Percentiles rank a stretch among this genome's conserved stretches.
Evolutionary conservation across 192 early-diverging fungal species (phyloP).

Genomic region (Coemansia sp.): DNA sequence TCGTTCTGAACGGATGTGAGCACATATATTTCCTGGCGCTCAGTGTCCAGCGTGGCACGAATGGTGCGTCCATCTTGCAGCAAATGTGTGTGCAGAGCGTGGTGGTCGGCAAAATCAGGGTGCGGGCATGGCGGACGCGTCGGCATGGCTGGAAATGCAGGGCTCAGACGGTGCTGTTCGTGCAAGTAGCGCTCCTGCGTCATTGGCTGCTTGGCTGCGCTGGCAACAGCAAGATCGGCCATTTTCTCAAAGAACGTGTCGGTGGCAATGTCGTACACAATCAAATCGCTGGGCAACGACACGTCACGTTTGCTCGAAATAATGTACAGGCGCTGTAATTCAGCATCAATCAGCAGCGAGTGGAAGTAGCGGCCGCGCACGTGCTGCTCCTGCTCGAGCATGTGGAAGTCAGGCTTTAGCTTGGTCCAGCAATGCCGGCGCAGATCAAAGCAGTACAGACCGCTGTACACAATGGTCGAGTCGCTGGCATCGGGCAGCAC

Average conservation of each 20-base stretch:
- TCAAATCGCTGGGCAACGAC: slow-evolving; percentile 76
- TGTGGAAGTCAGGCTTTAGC: slow-evolving; percentile 66
- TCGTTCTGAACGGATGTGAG: slow-evolving; percentile 55
- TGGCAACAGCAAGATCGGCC: slow-evolving; percentile 18
- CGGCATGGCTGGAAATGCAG: slow-evolving; percentile 8
- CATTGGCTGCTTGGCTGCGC: slow-evolving; percentile 22
- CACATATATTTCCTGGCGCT: slow-evolving; percentile 82
- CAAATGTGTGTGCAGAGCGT: slow-evolving; percentile 39
- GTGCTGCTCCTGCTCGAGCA: slow-evolving; percentile 55
- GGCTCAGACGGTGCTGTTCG: slow-evolving; percentile 33
- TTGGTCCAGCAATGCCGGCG: slow-evolving; percentile 67
- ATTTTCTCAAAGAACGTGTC: slow-evolving; percentile 73
- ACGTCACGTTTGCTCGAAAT: slow-evolving; percentile 88
- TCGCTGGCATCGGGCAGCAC: slow-evolving; percentile 65
- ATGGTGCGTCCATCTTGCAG: slow-evolving; percentile 50
- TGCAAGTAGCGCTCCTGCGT: slow-evolving; percentile 42
- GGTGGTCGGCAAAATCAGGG: slow-evolving; percentile 17
- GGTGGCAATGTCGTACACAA: slow-evolving; percentile 77
- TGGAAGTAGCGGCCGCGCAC: slow-evolving; percentile 88
- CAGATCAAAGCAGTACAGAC: slow-evolving; percentile 83
- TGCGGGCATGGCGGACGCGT: slow-evolving; percentile 12
- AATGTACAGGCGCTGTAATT: slow-evolving; percentile 74
- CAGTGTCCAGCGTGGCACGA: slow-evolving; percentile 75
- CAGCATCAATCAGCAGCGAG: slow-evolving; percentile 82
- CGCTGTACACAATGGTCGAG: slow-evolving; percentile 70